A percentile compares a stretch with the other conserved stretches of the same genome.
Conservation (phyloP, 495 filamentous ascomycete genomes). For the Podospora tetraspora region DNA sequence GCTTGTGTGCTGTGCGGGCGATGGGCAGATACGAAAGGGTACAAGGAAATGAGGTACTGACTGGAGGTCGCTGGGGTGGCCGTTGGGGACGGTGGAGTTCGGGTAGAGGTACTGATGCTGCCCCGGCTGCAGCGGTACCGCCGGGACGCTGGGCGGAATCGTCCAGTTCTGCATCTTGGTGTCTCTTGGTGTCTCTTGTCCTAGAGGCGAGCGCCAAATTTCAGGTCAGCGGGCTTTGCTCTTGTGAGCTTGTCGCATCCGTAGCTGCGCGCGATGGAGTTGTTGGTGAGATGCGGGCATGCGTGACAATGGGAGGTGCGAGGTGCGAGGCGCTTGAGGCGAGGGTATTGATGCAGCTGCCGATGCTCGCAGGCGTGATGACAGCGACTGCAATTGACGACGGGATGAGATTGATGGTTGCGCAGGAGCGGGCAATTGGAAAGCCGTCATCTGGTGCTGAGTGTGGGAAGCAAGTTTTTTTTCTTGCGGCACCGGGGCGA, state of each 20-base stretch:
- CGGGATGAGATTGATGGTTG: slow-evolving; percentile 6
- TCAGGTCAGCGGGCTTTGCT: slow-evolving; percentile 18
- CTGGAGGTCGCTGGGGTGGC: slow-evolving; percentile 46
- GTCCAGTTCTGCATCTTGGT: slow-evolving; percentile 49
- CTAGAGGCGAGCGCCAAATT: slow-evolving; percentile 26
- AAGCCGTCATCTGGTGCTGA: slow-evolving; percentile 19
- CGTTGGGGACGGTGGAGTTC: slow-evolving; percentile 31
- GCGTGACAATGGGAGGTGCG: not conserved
- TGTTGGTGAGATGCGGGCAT: not conserved
- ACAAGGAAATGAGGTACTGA: slow-evolving; percentile 46
- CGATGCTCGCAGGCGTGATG: no score
- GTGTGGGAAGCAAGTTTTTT: slow-evolving; percentile 21
- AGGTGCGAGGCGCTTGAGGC: not conserved
- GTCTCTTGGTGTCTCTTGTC: slow-evolving; percentile 19
- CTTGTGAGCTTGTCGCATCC: not conserved
- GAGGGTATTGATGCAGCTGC: not conserved
- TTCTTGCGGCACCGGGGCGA: slow-evolving; percentile 9
- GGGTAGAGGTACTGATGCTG: slow-evolving; percentile 19
- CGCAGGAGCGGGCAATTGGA: slow-evolving; percentile 5
- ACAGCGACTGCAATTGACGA: not conserved
- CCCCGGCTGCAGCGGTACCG: slow-evolving; percentile 38
- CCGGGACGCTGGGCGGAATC: slow-evolving; percentile 35
- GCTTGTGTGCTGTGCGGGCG: slow-evolving; percentile 2
- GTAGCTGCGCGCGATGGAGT: not conserved
- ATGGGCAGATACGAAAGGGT: slow-evolving; percentile 35